These are phyloP conservation scores for Cercis canadensis DNA, from an alignment of 306 rosid genomes.

Conservation along the genomic window DNA sequence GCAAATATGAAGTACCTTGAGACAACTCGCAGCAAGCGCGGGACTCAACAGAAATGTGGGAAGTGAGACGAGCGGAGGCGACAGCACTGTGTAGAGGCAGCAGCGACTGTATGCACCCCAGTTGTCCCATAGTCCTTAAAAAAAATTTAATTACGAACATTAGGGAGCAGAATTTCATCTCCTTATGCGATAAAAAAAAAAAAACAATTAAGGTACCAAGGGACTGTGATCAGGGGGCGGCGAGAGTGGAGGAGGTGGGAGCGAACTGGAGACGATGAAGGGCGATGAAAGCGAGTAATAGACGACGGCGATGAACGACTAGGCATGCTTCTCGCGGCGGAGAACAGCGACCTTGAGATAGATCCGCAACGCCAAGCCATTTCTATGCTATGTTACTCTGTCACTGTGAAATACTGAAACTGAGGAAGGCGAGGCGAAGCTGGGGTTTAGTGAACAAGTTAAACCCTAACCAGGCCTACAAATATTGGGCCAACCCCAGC, in stretches of 20 bases:
- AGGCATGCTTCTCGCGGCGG: slow-evolving; percentile 50
- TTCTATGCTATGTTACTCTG: not conserved
- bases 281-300: slow-evolving; percentile 36
- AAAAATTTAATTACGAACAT: not conserved
- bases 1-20: slow-evolving; percentile 53
- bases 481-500: no score
- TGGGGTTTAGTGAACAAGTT: not conserved
- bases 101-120: slow-evolving; percentile 63
- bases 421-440: not conserved
- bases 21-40: slow-evolving; percentile 70
- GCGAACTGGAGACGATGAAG: slow-evolving; percentile 41
- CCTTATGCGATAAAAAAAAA: not conserved
- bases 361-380: slow-evolving; percentile 70
- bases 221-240: slow-evolving; percentile 39
- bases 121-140: slow-evolving; percentile 39
- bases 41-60: slow-evolving; percentile 51
- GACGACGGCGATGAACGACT: slow-evolving; percentile 42
- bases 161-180: not conserved
- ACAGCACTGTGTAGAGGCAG: slow-evolving; percentile 61
- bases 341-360: slow-evolving; percentile 55
- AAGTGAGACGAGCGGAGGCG: slow-evolving; percentile 51
- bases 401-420: not conserved
- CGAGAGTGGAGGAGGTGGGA: slow-evolving; percentile 47
- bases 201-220: not conserved
- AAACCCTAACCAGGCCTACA: no score